A percentile compares a stretch with the other conserved stretches of the same genome.
Conservation (phyloP, 2,329 filamentous ascomycete genomes). For the Verticillium isaacii region DNA sequence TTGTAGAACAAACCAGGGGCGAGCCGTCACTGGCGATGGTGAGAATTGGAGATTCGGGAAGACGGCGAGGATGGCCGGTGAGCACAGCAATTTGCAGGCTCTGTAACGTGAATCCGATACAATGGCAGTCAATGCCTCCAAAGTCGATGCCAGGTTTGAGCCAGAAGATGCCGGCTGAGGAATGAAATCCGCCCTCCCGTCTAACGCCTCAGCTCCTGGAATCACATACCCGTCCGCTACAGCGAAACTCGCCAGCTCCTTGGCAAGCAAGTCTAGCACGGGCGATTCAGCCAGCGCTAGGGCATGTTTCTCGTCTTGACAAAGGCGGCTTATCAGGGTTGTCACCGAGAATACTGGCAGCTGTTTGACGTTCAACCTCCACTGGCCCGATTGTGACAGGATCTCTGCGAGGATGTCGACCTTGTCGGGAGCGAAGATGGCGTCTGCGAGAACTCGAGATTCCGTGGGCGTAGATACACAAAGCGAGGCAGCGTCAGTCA, state of each 20-base stretch:
- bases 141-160: slow-evolving; percentile 60
- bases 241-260: slow-evolving; percentile 66
- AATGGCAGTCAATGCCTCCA: slow-evolving; percentile 74
- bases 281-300: slow-evolving; percentile 66
- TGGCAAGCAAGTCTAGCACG: slow-evolving; percentile 73
- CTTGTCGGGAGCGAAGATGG: slow-evolving; percentile 48
- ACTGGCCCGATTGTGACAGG: slow-evolving; percentile 1
- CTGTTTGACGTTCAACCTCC: slow-evolving; percentile 33
- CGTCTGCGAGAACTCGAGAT: slow-evolving; percentile 51
- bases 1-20: slow-evolving; percentile 43
- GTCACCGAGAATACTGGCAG: slow-evolving; percentile 59
- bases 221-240: slow-evolving; percentile 45
- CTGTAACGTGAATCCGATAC: slow-evolving; percentile 76
- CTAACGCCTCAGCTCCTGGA: background rate
- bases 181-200: slow-evolving; percentile 26
- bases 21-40: background rate
- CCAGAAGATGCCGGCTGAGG: slow-evolving; percentile 56
- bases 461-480: slow-evolving; percentile 43
- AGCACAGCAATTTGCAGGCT: slow-evolving; percentile 65
- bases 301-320: slow-evolving; percentile 65
- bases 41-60: slow-evolving; percentile 58
- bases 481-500: slow-evolving; percentile 62
- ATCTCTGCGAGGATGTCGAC: background rate
- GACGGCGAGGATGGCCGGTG: slow-evolving; percentile 63
- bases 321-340: slow-evolving; percentile 52